phyloP scores from a whole-genome alignment of 2,329 filamentous ascomycete genomes.

The Aspergillus aculeatinus region DNA sequence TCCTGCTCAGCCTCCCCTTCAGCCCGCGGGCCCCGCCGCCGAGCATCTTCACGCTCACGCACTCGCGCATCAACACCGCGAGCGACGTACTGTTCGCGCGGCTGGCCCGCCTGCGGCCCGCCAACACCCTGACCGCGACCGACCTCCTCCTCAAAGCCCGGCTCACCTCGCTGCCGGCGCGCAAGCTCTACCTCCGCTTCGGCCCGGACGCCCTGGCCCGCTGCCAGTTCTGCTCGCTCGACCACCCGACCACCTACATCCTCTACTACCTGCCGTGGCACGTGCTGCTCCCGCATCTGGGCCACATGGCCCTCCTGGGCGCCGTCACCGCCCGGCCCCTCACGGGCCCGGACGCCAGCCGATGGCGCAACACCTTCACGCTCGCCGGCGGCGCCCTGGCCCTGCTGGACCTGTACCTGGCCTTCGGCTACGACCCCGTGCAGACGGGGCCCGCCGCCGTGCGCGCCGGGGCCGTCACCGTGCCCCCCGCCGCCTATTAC shows the following conservation, averaged over 20 bases:
- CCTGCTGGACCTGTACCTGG: slow-evolving; percentile 64
- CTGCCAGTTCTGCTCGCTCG: slow-evolving; percentile 80
- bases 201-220: slow-evolving; percentile 71
- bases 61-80: slow-evolving; percentile 81
- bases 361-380: slow-evolving; percentile 71
- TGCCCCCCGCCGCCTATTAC: slow-evolving; percentile 45
- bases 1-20: slow-evolving; percentile 68
- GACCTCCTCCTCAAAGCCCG: slow-evolving; percentile 68
- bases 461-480: slow-evolving; percentile 59
- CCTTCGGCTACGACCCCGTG: slow-evolving; percentile 62
- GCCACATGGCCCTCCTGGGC: slow-evolving; percentile 72
- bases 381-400: slow-evolving; percentile 61
- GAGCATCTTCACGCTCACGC: slow-evolving; percentile 76
- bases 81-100: slow-evolving; percentile 80
- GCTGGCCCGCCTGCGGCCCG: slow-evolving; percentile 51
- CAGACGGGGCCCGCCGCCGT: slow-evolving; percentile 59
- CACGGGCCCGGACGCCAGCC: slow-evolving; percentile 60
- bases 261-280: slow-evolving; percentile 72
- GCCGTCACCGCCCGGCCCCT: slow-evolving; percentile 69
- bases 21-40: slow-evolving; percentile 50
- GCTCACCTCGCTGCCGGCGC: slow-evolving; percentile 69
- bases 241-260: slow-evolving; percentile 69
- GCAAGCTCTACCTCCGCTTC: slow-evolving; percentile 79
- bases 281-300: slow-evolving; percentile 72
- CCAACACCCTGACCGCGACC: slow-evolving; percentile 42